Conservation (phyloP, 1,284 basidiomycete genomes). For the Tilletiaria anomala region DNA sequence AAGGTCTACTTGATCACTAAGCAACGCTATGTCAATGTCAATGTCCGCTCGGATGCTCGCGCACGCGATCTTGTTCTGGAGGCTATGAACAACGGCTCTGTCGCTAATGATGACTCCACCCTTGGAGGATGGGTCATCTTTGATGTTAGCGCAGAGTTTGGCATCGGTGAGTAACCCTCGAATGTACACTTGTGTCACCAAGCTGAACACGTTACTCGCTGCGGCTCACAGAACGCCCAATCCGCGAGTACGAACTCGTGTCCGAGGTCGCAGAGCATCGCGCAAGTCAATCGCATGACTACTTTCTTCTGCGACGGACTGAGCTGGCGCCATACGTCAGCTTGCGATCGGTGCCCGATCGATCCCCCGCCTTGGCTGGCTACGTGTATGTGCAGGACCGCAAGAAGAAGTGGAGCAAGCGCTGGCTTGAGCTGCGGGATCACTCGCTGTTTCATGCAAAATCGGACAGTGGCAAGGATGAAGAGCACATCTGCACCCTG, state of each 20-base stretch:
- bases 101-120: slow-evolving; percentile 1
- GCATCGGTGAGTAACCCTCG: slow-evolving; percentile 11
- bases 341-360: slow-evolving; percentile 17
- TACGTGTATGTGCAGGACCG: slow-evolving; percentile 30
- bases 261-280: slow-evolving; percentile 19
- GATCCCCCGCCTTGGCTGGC: slow-evolving; percentile 26
- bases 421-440: slow-evolving; percentile 37
- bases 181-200: not conserved
- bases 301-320: slow-evolving; percentile 28
- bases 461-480: slow-evolving; percentile 35
- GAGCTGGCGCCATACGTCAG: slow-evolving; percentile 25
- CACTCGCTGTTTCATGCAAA: slow-evolving; percentile 32
- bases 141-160: slow-evolving; percentile 23
- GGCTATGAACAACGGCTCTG: not conserved
- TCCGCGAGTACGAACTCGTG: slow-evolving; percentile 37
- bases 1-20: slow-evolving; percentile 1
- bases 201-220: not conserved
- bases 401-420: slow-evolving; percentile 29
- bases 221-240: slow-evolving; percentile 17
- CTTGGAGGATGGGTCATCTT: slow-evolving; percentile 31
- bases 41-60: slow-evolving; percentile 17
- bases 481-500: slow-evolving; percentile 23
- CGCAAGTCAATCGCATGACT: slow-evolving; percentile 14
- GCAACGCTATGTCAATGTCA: slow-evolving; percentile 5
- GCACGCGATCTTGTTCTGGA: slow-evolving; percentile 21